Evolutionary conservation across 306 rosid species (phyloP), one percentile per base, ranked within the genome.

Genomic region (Biancaea sappan): DNA sequence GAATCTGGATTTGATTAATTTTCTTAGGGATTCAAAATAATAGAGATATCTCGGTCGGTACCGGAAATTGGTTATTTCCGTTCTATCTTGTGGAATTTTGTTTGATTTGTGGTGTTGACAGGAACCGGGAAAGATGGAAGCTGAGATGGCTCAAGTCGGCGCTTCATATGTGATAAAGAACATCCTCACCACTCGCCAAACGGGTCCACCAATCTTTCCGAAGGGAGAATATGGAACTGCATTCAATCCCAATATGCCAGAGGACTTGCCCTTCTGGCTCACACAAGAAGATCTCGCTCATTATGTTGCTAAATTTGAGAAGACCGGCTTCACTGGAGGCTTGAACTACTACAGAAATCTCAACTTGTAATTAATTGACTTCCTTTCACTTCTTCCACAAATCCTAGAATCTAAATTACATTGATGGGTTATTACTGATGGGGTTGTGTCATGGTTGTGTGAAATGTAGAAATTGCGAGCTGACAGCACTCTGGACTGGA

Each of bases 341-440:
- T 38, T 85, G 53, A 88, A 85, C 82, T 85, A 88, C 74, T 81
- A 88, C 9, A 81, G 83, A 73, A 75, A 52, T 41, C 0, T 74
- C 0, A 62, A 82, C 77, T 2, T 2, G n/a, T n/a, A n/a, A n/a
- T n/a, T n/a, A n/a, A n/a, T n/a, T n/a, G n/a, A n/a, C n/a, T n/a
- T n/a, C n/a, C n/a, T n/a, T n/a, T n/a, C n/a, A n/a, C n/a, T n/a
- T n/a, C n/a, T n/a, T n/a, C n/a, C n/a, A n/a, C n/a, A n/a, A n/a
- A n/a, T n/a, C n/a, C n/a, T n/a, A n/a, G n/a, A n/a, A n/a, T n/a
- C n/a, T n/a, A n/a, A n/a, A n/a, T n/a, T 31, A 31, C 3, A 2
- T 31, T 31, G 34, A 31, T 31, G 37, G 37, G 37, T 5, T n/a
- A n/a, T n/a, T n/a, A n/a, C n/a, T n/a, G n/a, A n/a, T 31, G 34